Evolutionary conservation across 2,329 filamentous ascomycete genomes (phyloP).

Genomic region (Monilinia aucupariae): DNA sequence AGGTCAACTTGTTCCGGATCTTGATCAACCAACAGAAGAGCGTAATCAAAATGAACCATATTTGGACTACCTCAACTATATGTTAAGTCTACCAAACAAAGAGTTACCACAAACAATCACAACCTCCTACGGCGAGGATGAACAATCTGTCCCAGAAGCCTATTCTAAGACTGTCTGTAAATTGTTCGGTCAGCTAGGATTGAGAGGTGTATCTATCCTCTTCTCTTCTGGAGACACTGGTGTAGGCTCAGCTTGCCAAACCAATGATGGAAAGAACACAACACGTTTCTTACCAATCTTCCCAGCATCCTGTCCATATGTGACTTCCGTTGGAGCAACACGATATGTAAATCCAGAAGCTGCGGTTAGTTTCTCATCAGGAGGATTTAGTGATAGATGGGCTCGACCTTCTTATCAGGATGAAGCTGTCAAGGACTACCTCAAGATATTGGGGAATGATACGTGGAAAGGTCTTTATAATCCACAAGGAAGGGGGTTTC

Average conservation of each 20-base stretch:
- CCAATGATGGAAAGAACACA: slow-evolving; percentile 53
- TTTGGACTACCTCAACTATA: slow-evolving; percentile 53
- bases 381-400: slow-evolving; percentile 50
- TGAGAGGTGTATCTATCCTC: slow-evolving; percentile 57
- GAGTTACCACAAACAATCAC: slow-evolving; percentile 56
- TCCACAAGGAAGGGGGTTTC: slow-evolving; percentile 47
- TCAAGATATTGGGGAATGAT: slow-evolving; percentile 38
- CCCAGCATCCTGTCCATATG: slow-evolving; percentile 61
- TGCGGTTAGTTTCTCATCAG: slow-evolving; percentile 36
- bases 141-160: slow-evolving; percentile 56
- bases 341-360: slow-evolving; percentile 44
- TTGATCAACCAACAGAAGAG: slow-evolving; percentile 39
- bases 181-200: slow-evolving; percentile 57
- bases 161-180: slow-evolving; percentile 59
- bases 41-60: slow-evolving; percentile 63
- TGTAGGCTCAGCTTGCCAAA: slow-evolving; percentile 47
- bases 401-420: slow-evolving; percentile 44
- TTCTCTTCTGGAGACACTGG: slow-evolving; percentile 56
- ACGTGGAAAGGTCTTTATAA: slow-evolving; percentile 45
- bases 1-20: slow-evolving; percentile 38
- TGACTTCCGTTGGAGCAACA: slow-evolving; percentile 61
- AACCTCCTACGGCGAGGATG: slow-evolving; percentile 63
- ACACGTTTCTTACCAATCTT: slow-evolving; percentile 56
- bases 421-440: slow-evolving; percentile 41
- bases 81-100: slow-evolving; percentile 45